phyloP scores from a whole-genome alignment of 1,284 basidiomycete species.

The Cutaneotrichosporon spelunceum region DNA sequence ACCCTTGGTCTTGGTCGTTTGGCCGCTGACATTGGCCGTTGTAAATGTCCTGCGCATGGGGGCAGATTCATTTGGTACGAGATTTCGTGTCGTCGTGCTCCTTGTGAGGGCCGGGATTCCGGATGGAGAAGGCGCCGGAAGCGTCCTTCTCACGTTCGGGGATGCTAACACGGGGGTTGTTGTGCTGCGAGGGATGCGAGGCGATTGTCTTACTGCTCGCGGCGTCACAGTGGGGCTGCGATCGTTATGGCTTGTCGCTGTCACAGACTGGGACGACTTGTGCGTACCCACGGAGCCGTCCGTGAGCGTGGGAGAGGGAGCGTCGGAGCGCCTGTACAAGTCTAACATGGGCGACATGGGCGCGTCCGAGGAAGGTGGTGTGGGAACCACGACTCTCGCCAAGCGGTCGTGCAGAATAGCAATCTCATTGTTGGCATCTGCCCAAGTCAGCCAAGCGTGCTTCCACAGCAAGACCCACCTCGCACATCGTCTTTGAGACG shows the following conservation, averaged over 20 bases:
- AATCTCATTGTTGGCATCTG: conserved; percentile 70
- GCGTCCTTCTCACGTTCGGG: conserved; percentile 8
- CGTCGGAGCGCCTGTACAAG: conserved; percentile 20
- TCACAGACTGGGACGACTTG: conserved; percentile 5
- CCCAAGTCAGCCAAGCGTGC: not conserved
- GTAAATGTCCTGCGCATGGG: not conserved
- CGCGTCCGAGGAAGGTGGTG: conserved; percentile 39
- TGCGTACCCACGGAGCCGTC: conserved; percentile 8
- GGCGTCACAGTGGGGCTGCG: conserved; percentile 14
- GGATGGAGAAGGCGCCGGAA: conserved; percentile 30
- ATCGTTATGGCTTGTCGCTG: conserved; percentile 6
- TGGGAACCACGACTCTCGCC: conserved; percentile 30
- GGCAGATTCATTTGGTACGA: conserved; percentile 8
- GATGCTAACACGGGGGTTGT: conserved; percentile 12
- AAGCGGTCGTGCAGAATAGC: conserved; percentile 72
- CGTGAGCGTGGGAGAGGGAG: conserved; percentile 11
- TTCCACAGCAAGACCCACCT: conserved; percentile 58
- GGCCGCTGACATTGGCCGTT: conserved; percentile 16
- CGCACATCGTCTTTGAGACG: conserved; percentile 87
- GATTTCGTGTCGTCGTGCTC: conserved; percentile 41
- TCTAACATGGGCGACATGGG: conserved; percentile 34
- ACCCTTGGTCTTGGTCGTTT: conserved; percentile 38
- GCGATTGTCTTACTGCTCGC: conserved; percentile 1
- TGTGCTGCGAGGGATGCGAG: conserved; percentile 8
- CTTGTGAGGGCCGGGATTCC: conserved; percentile 35